Base-by-base conservation (phyloP, 768 basidiomycete genomes). In the Lenzites betulinus region DNA sequence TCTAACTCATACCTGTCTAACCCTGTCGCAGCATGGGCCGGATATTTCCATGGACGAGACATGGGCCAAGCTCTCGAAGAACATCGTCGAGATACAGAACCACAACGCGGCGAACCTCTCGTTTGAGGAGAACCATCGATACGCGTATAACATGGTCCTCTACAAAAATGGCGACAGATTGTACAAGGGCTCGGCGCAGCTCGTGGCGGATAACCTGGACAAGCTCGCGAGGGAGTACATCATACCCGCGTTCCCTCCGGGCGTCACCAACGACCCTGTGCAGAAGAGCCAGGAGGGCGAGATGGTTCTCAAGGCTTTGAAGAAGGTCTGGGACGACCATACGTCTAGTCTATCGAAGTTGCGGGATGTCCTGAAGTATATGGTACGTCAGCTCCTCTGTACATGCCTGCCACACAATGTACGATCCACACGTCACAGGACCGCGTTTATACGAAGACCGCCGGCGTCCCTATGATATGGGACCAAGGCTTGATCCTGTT, bases 251-350 rank as follows among this genome's bases (percentile, higher is more conserved):
- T 98, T 97, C 71, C 95, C 95, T 0, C 81, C 86, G 9, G 81
- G 86, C n/a, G 80, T 79, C 20, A 79, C 78, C 48, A 78, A 76
- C 43, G 92, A 95, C 69, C 81, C 85, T 0, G 81, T 87, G 62
- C 88, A 94, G 66, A 83, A 85, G 66, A 89, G 83, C 46, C 86
- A 90, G 67, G 93, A 95, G 69, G 92, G 89, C 0, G 95, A 98
- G 70, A 74, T 86, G 54, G 80, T 98, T 57, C 75, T 98, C 70
- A 95, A 91, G 69, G 89, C 90, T 28, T 63, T 97, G 54, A 84
- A 84, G 70, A 82, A 83, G 30, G 90, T 96, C 0, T 98, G 97
- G 95, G 91, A 95, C 56, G 94, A 98, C 71, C 97, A 99, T 73
- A 86, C 80, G 5, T 86, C 88, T 12, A 93, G 88, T 71, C 92